Conservation (phyloP, 306 rosid genomes). For the Acacia melanoxylon region DNA sequence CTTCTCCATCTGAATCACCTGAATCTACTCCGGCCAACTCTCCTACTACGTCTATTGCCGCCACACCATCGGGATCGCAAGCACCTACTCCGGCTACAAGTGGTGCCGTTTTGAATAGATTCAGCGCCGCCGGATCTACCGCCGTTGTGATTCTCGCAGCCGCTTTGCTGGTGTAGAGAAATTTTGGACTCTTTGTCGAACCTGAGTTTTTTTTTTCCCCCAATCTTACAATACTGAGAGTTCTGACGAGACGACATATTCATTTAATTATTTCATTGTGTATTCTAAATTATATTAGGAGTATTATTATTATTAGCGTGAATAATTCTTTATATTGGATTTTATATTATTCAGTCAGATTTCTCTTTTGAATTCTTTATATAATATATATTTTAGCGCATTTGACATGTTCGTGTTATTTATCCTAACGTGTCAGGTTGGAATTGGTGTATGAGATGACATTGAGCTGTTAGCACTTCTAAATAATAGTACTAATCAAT, state of each 20-base stretch:
- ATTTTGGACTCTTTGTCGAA: too few species aligned
- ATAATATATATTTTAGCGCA: background rate
- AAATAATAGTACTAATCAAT: too few species aligned
- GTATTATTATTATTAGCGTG: background rate
- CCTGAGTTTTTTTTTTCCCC: too few species aligned
- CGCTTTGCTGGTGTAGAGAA: background rate
- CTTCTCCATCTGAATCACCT: conserved; percentile 25
- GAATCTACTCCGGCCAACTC: conserved; percentile 12
- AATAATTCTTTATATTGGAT: background rate
- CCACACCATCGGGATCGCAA: conserved; percentile 22
- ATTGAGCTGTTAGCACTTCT: too few species aligned
- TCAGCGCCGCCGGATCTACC: background rate
- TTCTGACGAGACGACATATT: too few species aligned
- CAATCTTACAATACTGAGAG: too few species aligned
- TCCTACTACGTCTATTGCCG: conserved; percentile 31
- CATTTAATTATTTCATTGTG: background rate
- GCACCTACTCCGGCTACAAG: conserved; percentile 15
- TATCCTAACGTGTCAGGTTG: too few species aligned
- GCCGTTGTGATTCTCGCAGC: background rate
- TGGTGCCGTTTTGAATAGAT: conserved; percentile 6
- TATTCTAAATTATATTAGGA: background rate
- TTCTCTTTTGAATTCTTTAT: background rate
- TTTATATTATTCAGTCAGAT: background rate
- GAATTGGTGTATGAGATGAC: too few species aligned
- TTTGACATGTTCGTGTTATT: background rate